Evolutionary conservation across 495 filamentous ascomycete genomes (phyloP).

Genomic region (Neurospora sp.): DNA sequence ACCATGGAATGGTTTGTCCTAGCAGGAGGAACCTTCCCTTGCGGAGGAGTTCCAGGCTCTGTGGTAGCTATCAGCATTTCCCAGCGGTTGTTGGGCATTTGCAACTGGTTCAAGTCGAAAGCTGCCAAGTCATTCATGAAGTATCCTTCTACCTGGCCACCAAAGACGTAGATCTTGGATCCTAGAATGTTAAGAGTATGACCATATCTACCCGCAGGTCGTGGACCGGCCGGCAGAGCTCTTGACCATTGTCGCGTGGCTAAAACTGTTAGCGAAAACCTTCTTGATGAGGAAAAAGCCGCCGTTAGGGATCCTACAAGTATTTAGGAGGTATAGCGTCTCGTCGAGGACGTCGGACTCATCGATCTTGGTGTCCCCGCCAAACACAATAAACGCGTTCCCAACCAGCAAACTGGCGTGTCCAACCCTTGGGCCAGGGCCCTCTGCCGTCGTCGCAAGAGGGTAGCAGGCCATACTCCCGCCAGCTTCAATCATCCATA

Average conservation of each 20-base stretch:
- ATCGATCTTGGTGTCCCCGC: conserved; percentile 95
- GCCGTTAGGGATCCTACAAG: conserved; percentile 52
- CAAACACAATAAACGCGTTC: conserved; percentile 98
- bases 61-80: conserved; percentile 75
- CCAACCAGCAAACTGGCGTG: conserved; percentile 92
- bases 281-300: neutral
- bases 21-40: conserved; percentile 70
- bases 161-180: conserved; percentile 94
- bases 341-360: conserved; percentile 86
- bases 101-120: conserved; percentile 90
- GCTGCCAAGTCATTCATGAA: conserved; percentile 98
- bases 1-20: conserved; percentile 93
- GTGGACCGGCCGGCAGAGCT: conserved; percentile 70
- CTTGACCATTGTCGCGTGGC: conserved; percentile 97
- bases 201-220: conserved; percentile 87
- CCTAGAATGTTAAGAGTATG: conserved; percentile 94
- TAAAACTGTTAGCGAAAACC: conserved; percentile 29
- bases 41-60: conserved; percentile 54
- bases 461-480: conserved; percentile 85
- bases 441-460: conserved; percentile 82
- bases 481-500: conserved; percentile 95
- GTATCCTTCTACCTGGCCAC: conserved; percentile 91
- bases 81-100: conserved; percentile 83
- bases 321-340: conserved; percentile 94
- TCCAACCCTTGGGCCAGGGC: conserved; percentile 89